Conservation (phyloP, 306 rosid genomes). For the Quercus ilex region DNA sequence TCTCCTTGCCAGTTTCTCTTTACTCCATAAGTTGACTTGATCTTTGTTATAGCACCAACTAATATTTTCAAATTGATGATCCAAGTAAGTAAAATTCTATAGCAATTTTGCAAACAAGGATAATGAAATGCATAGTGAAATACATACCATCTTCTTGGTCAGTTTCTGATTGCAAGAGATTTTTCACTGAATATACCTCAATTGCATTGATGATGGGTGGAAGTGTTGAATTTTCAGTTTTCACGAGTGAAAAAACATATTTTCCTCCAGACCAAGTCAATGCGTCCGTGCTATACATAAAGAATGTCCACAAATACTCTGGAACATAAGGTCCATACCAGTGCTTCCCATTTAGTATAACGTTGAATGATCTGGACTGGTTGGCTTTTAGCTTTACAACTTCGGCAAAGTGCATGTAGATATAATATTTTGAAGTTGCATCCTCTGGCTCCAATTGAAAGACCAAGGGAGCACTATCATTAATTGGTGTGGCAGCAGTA, state of each 20-base stretch:
- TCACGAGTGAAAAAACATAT: background rate
- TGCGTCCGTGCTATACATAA: background rate
- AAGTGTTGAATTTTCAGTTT: conserved; percentile 25
- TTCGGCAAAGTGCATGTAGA: conserved; percentile 34
- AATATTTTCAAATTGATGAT: background rate
- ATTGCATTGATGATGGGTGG: conserved; percentile 42
- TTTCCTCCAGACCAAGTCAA: background rate
- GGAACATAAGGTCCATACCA: conserved; percentile 20
- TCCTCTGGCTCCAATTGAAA: background rate
- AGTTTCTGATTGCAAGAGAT: conserved; percentile 29
- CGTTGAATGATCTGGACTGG: conserved; percentile 29
- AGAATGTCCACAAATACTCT: rapidly evolving
- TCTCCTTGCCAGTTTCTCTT: conserved; percentile 58
- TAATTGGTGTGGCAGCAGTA: conserved; percentile 26
- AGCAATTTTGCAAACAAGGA: background rate
- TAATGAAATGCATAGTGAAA: background rate
- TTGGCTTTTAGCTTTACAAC: conserved; percentile 9
- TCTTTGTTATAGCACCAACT: conserved; percentile 51
- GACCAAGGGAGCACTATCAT: background rate
- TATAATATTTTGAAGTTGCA: background rate
- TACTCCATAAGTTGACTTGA: conserved; percentile 46
- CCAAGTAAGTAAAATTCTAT: background rate
- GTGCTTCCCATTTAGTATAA: background rate
- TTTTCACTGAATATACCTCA: conserved; percentile 21
- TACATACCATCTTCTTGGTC: conserved; percentile 33